phyloP scores from a whole-genome alignment of 176 grass and related monocot genomes.

The Microstegium vimineum region DNA sequence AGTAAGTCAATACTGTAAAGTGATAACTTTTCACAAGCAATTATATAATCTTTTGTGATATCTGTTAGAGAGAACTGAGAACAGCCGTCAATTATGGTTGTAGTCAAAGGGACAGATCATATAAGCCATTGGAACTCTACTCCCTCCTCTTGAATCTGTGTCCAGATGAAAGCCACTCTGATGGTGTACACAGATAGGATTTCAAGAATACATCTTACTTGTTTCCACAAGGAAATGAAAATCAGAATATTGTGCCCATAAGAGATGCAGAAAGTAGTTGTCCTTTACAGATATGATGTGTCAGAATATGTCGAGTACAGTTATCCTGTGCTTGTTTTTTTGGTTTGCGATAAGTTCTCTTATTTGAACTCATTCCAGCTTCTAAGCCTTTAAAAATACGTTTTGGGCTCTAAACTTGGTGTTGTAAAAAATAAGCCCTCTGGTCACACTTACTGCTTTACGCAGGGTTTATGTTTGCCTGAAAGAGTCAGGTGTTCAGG shows the following conservation, averaged over 20 bases:
- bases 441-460: not conserved
- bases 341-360: not conserved
- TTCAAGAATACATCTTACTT: not conserved
- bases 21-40: not conserved
- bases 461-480: not conserved
- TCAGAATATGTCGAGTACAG: not conserved
- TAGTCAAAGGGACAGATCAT: not conserved
- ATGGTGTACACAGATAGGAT: not conserved
- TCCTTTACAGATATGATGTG: not conserved
- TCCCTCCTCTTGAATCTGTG: not conserved
- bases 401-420: not conserved
- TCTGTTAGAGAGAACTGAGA: not conserved
- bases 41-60: not conserved
- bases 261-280: not conserved
- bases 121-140: not conserved
- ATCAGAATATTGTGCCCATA: not conserved
- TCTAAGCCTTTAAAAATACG: not conserved
- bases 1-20: conserved; percentile 52
- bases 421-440: not conserved
- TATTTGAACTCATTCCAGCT: not conserved
- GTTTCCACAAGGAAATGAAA: not conserved
- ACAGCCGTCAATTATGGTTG: conserved; percentile 4
- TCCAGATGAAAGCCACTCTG: not conserved
- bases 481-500: not conserved
- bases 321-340: not conserved